These are phyloP conservation scores for Leishmania lainsoni DNA, from an alignment of 208 protist species.

Conservation along the genomic window DNA sequence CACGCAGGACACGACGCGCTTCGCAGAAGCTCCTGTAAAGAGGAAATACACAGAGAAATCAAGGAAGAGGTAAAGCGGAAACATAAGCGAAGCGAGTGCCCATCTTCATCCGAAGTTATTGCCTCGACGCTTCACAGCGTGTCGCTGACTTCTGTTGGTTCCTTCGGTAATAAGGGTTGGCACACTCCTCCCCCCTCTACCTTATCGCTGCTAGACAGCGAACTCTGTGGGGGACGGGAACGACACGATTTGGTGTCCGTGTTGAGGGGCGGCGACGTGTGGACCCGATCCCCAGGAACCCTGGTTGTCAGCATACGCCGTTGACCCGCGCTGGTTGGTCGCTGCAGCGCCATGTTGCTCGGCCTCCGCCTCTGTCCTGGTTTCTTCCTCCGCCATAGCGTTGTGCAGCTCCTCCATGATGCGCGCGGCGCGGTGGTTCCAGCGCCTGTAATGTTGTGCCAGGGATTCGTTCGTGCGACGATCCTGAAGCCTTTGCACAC, in stretches of 20 bases:
- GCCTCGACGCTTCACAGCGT: neutral
- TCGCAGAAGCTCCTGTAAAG: neutral
- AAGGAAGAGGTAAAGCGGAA: neutral
- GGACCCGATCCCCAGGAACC: neutral
- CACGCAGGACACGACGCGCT: neutral
- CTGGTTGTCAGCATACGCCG: conserved; percentile 3
- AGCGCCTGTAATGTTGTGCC: conserved; percentile 67
- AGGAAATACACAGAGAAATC: neutral
- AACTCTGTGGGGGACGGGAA: conserved; percentile 34
- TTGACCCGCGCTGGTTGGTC: neutral
- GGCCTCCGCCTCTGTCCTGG: conserved; percentile 1
- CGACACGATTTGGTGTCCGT: neutral
- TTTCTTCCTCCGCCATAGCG: conserved; percentile 27
- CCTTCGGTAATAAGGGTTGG: neutral
- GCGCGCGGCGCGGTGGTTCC: conserved; percentile 74
- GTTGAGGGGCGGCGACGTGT: neutral
- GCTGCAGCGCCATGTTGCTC: conserved; percentile 1
- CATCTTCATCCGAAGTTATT: neutral
- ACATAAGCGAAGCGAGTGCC: neutral
- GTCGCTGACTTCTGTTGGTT: neutral
- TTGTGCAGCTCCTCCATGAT: conserved; percentile 71
- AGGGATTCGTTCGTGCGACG: conserved; percentile 47
- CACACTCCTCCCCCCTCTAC: neutral
- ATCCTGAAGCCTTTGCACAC: conserved; percentile 46
- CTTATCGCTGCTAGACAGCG: conserved; percentile 12